Conservation (phyloP, 352 stramenopile genomes). For the Aphanomyces stellatus region DNA sequence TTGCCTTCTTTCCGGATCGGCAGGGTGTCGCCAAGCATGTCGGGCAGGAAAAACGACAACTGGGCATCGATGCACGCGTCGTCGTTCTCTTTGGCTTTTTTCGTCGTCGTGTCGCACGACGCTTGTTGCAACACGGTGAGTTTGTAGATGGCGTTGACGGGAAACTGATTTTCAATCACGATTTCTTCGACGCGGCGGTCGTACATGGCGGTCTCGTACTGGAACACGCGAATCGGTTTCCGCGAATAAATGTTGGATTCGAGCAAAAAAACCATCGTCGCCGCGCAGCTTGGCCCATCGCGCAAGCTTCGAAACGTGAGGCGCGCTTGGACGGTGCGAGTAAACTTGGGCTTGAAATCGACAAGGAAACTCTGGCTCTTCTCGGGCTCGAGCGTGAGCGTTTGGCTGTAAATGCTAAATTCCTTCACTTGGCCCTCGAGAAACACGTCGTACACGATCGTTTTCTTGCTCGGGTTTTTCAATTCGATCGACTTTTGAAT, state of each 20-base stretch:
- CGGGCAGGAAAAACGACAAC: slow-evolving; percentile 64
- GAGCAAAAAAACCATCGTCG: slow-evolving; percentile 88
- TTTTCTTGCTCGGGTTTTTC: slow-evolving; percentile 78
- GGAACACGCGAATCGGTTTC: slow-evolving; percentile 69
- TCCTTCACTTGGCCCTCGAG: slow-evolving; percentile 56
- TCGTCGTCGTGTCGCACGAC: neutral
- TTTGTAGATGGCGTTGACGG: slow-evolving; percentile 53
- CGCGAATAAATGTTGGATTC: slow-evolving; percentile 71
- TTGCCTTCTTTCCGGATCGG: slow-evolving; percentile 45
- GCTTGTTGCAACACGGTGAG: slow-evolving; percentile 62
- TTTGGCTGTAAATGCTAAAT: slow-evolving; percentile 64
- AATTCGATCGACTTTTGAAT: slow-evolving; percentile 92
- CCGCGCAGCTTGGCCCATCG: slow-evolving; percentile 26
- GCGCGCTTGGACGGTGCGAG: slow-evolving; percentile 67
- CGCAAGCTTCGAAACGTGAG: slow-evolving; percentile 82
- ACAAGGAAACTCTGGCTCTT: slow-evolving; percentile 71
- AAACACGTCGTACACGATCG: slow-evolving; percentile 85
- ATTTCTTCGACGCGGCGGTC: slow-evolving; percentile 72
- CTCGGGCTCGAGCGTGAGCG: slow-evolving; percentile 67
- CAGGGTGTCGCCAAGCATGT: slow-evolving; percentile 34
- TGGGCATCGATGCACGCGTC: slow-evolving; percentile 61
- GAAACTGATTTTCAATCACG: slow-evolving; percentile 83
- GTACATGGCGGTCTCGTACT: slow-evolving; percentile 70
- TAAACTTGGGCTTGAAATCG: slow-evolving; percentile 77
- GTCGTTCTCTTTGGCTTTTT: slow-evolving; percentile 31